Evolutionary conservation across 768 basidiomycete species (phyloP).

Genomic region (Trametes cingulata): DNA sequence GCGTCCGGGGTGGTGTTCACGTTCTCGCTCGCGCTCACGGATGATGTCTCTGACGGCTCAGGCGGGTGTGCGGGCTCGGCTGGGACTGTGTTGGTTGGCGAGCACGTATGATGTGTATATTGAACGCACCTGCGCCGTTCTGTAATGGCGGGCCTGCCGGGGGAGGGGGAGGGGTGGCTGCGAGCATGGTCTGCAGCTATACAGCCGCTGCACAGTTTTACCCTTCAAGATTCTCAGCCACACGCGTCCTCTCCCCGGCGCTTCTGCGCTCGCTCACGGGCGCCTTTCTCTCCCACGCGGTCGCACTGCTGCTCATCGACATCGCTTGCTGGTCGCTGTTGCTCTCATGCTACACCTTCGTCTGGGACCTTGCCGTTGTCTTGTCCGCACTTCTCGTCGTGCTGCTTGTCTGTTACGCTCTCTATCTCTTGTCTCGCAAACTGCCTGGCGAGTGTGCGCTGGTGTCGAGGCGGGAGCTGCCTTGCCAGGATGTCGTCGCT

Average conservation of each 20-base stretch:
- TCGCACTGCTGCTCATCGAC: background rate
- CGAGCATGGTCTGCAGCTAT: slow-evolving; percentile 32
- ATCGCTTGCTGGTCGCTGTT: too few species aligned
- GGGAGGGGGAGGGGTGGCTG: slow-evolving; percentile 18
- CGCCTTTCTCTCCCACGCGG: background rate
- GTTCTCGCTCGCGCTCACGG: slow-evolving; percentile 36
- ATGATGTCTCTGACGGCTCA: background rate
- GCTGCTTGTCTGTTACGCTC: too few species aligned
- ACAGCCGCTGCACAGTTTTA: slow-evolving; percentile 35
- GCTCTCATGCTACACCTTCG: too few species aligned
- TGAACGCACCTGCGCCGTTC: slow-evolving; percentile 21
- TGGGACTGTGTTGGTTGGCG: background rate
- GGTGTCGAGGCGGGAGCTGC: too few species aligned
- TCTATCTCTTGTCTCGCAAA: too few species aligned
- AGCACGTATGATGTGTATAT: background rate
- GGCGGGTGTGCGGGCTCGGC: background rate
- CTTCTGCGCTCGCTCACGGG: background rate
- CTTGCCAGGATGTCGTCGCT: too few species aligned
- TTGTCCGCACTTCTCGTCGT: too few species aligned
- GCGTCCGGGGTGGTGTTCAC: slow-evolving; percentile 39
- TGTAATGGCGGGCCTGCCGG: slow-evolving; percentile 6
- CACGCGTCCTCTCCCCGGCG: slow-evolving; percentile 11
- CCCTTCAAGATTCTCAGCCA: slow-evolving; percentile 36
- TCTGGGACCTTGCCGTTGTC: too few species aligned
- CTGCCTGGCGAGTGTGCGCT: too few species aligned